Conservation (phyloP, 768 basidiomycete genomes). For the Boletus fagicola region DNA sequence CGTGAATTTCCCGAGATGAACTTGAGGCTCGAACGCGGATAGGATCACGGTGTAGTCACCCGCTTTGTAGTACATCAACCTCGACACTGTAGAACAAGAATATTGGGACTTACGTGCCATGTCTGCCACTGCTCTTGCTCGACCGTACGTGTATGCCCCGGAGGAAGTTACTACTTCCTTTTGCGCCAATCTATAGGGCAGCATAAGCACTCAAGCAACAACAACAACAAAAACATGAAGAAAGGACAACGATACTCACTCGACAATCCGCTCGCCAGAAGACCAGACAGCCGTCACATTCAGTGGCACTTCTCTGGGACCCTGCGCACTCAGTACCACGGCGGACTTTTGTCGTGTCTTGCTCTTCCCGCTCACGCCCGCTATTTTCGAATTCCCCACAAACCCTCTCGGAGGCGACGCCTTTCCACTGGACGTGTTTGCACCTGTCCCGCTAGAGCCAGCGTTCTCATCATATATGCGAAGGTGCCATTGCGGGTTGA, state of each 20-base stretch:
- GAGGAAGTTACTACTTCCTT: slow-evolving; percentile 73
- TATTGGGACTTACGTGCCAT: slow-evolving; percentile 47
- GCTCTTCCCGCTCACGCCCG: slow-evolving; percentile 7
- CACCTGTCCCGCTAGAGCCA: slow-evolving; percentile 2
- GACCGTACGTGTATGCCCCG: slow-evolving; percentile 79
- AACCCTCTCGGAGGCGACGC: not conserved
- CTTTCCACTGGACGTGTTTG: not conserved
- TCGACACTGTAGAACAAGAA: not conserved
- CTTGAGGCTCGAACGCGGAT: slow-evolving; percentile 75
- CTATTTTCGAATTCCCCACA: not conserved
- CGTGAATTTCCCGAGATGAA: slow-evolving; percentile 61
- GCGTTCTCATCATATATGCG: slow-evolving; percentile 43
- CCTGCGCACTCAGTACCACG: slow-evolving; percentile 48
- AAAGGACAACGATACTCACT: slow-evolving; percentile 50
- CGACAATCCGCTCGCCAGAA: slow-evolving; percentile 66
- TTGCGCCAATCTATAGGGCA: slow-evolving; percentile 45
- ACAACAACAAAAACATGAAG: too few species aligned
- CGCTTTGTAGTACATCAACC: slow-evolving; percentile 20
- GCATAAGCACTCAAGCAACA: not conserved
- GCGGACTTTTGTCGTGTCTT: slow-evolving; percentile 34
- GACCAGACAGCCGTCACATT: slow-evolving; percentile 77
- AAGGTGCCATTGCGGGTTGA: slow-evolving; percentile 86
- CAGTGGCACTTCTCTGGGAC: slow-evolving; percentile 64
- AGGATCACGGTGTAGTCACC: slow-evolving; percentile 83
- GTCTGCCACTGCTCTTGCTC: slow-evolving; percentile 52